Evolutionary conservation across 2,329 filamentous ascomycete species (phyloP).

Genomic region (Fusarium domesticum): DNA sequence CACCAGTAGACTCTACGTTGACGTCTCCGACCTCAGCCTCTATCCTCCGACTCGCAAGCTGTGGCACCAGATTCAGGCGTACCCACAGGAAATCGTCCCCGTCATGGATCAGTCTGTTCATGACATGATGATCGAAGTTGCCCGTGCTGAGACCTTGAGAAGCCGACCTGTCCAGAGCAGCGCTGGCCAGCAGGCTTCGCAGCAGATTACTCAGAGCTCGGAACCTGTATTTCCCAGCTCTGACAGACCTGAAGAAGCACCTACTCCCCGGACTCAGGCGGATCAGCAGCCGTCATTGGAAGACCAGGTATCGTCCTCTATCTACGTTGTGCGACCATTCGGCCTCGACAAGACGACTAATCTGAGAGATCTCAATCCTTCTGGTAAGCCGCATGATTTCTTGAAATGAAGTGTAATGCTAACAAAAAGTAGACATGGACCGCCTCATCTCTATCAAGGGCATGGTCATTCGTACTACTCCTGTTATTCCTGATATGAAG

Average conservation of each 20-base stretch:
- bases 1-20: conserved; percentile 79
- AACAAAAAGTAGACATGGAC: conserved; percentile 71
- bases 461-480: conserved; percentile 90
- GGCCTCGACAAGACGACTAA: conserved; percentile 85
- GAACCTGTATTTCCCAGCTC: conserved; percentile 77
- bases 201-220: conserved; percentile 59
- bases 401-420: conserved; percentile 3
- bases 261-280: conserved; percentile 40
- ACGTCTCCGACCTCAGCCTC: conserved; percentile 83
- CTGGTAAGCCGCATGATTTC: conserved; percentile 47
- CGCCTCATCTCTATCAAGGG: conserved; percentile 94
- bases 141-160: conserved; percentile 72
- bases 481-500: conserved; percentile 98
- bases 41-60: conserved; percentile 92
- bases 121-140: conserved; percentile 88
- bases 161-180: conserved; percentile 61
- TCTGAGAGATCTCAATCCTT: conserved; percentile 88
- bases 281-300: conserved; percentile 60
- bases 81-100: conserved; percentile 93
- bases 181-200: conserved; percentile 45
- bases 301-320: conserved; percentile 73
- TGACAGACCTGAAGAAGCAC: conserved; percentile 56
- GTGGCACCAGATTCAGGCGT: conserved; percentile 92
- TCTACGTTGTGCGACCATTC: conserved; percentile 86
- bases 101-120: conserved; percentile 95